Base-by-base conservation (phyloP, 2,329 filamentous ascomycete species). In the Exophiala aquamarina region DNA sequence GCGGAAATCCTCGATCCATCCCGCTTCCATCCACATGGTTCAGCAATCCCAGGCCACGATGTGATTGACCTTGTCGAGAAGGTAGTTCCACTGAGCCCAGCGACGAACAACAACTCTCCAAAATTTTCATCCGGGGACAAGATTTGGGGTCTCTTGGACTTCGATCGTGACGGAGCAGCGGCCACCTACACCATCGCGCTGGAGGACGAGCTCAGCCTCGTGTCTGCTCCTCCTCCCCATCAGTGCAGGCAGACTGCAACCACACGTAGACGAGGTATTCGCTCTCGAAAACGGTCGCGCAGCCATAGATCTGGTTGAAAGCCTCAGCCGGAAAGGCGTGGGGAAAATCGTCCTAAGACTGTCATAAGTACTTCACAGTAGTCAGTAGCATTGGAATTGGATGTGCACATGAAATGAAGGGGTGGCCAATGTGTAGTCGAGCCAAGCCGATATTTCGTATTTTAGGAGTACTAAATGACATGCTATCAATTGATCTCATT, bases 1-100 rank as follows among this genome's bases (percentile, higher is more conserved):
- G 32, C 44, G 4, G 52, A 59, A 39, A 52, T 54, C 34, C 56
- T 61, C 7, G 47, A 50, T 17, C 53, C 52, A n/a, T 56, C 40
- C 47, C 64, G 20, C 43, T 35, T 56, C 63, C 32, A 64, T 60
- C 26, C 64, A 59, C 19, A 56, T 49, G 35, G 41, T n/a, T 59
- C 63, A 1, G 60, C 66, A 7, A 67, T 72, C 20, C 68, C 69
- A 10, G 62, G 68, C 28, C 68, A 71, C 48, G 69, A 68, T 46
- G 57, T 72, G 35, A 68, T 68, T 43, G 70, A 69, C 3, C 65
- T 57, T 6, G 58, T 72, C 13, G 64, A 41, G 5, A 39, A 33
- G 21, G 37, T 53, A 9, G 68, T 32, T 60, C 58, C 42, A 70
- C 66, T 0, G 67, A 2, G 23, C 36, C 50, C 1, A 48, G 59